phyloP scores from a whole-genome alignment of 2,329 filamentous ascomycete species.

The Talaromyces atroroseus region DNA sequence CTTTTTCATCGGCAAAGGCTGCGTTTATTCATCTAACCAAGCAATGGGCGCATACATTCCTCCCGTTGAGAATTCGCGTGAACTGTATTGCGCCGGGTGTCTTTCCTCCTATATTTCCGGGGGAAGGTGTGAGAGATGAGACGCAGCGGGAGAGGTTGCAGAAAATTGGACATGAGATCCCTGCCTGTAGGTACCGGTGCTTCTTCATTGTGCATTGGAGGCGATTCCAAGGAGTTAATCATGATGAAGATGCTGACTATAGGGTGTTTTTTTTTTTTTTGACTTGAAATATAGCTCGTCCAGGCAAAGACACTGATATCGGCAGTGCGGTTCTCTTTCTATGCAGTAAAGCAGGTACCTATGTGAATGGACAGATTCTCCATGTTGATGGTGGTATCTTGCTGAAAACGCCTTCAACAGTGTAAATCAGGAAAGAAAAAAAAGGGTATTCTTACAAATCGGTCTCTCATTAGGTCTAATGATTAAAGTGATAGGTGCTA shows the following conservation, averaged over 20 bases:
- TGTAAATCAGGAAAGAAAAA: not conserved
- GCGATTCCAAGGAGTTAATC: not conserved
- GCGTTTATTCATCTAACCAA: slow-evolving; percentile 50
- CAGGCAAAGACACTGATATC: slow-evolving; percentile 57
- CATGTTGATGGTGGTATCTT: slow-evolving; percentile 22
- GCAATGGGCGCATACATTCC: slow-evolving; percentile 51
- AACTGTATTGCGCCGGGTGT: slow-evolving; percentile 55
- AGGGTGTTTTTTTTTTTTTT: not conserved
- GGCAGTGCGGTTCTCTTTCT: slow-evolving; percentile 52
- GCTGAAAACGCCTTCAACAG: slow-evolving; percentile 13
- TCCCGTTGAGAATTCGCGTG: slow-evolving; percentile 52
- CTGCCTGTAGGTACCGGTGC: slow-evolving; percentile 34
- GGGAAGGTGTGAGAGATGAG: slow-evolving; percentile 42
- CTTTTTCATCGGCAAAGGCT: slow-evolving; percentile 49
- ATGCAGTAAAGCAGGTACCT: slow-evolving; percentile 39
- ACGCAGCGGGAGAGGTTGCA: slow-evolving; percentile 53
- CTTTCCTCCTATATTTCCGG: slow-evolving; percentile 56
- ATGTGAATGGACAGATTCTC: slow-evolving; percentile 46
- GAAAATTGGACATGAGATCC: slow-evolving; percentile 46
- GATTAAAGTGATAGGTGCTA: slow-evolving; percentile 4
- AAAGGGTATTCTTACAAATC: not conserved
- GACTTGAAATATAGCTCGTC: slow-evolving; percentile 26
- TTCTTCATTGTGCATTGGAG: not conserved
- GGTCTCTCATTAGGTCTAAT: slow-evolving; percentile 5
- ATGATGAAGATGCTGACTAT: not conserved